These are phyloP conservation scores for Russula foetens DNA, from an alignment of 768 basidiomycete species.

Conservation along the genomic window DNA sequence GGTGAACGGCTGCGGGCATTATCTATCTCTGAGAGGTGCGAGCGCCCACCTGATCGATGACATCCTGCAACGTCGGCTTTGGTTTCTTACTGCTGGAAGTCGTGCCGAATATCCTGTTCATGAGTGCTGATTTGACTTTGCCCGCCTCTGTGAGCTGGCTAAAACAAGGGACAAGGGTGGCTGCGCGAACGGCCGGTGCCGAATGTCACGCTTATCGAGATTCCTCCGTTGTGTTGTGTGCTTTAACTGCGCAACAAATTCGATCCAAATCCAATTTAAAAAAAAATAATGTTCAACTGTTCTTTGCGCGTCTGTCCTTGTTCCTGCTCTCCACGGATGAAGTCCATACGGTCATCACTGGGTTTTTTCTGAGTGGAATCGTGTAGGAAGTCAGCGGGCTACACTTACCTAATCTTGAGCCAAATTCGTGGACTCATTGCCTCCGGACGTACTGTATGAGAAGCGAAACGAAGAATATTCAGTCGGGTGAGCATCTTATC, in stretches of 20 bases:
- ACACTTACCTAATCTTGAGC: slow-evolving; percentile 7
- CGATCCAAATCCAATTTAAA: too few species aligned
- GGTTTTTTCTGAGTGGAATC: not conserved
- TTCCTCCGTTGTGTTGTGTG: too few species aligned
- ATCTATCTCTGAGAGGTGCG: not conserved
- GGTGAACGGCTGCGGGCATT: not conserved
- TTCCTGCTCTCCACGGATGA: not conserved
- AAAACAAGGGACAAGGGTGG: not conserved
- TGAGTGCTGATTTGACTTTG: slow-evolving; percentile 24
- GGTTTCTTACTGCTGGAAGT: slow-evolving; percentile 71
- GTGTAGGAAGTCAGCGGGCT: too few species aligned
- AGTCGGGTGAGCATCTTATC: not conserved
- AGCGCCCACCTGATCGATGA: slow-evolving; percentile 71
- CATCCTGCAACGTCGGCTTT: slow-evolving; percentile 81
- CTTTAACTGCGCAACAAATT: not conserved
- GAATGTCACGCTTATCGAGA: not conserved
- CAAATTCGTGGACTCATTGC: not conserved
- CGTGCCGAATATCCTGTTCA: slow-evolving; percentile 83
- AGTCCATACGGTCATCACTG: not conserved
- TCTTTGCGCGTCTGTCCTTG: not conserved
- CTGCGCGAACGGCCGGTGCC: not conserved
- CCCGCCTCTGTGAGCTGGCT: too few species aligned
- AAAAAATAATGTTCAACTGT: not conserved
- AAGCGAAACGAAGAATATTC: not conserved
- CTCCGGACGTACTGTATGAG: too few species aligned